These are phyloP conservation scores for Penicillium crustosum DNA, from an alignment of 2,329 filamentous ascomycete species.

Conservation along the genomic window DNA sequence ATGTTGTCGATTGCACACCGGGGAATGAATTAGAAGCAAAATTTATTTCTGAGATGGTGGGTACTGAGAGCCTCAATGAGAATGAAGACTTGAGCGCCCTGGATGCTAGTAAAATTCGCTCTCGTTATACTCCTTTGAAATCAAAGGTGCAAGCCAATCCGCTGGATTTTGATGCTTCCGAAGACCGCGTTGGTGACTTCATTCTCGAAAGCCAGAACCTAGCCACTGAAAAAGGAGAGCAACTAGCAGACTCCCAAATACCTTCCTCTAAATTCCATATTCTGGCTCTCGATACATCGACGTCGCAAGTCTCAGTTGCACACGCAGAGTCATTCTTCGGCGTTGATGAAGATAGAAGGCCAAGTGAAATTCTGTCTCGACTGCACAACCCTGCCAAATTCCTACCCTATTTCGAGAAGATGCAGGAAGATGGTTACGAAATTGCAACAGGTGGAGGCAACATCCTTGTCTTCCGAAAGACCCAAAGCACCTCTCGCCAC, in stretches of 20 bases:
- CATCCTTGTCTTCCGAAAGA: slow-evolving; percentile 42
- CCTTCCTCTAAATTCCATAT: slow-evolving; percentile 30
- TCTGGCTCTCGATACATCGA: slow-evolving; percentile 40
- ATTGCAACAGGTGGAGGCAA: slow-evolving; percentile 44
- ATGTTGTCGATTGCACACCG: slow-evolving; percentile 10
- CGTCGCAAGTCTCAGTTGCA: slow-evolving; percentile 31
- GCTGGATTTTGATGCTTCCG: slow-evolving; percentile 2
- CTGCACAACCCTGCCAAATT: slow-evolving; percentile 45
- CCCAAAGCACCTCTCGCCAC: background rate
- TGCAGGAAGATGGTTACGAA: slow-evolving; percentile 44
- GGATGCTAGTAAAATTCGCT: slow-evolving; percentile 14
- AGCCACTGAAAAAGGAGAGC: background rate
- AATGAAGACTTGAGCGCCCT: slow-evolving; percentile 4
- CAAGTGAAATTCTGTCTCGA: slow-evolving; percentile 38
- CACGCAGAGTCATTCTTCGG: slow-evolving; percentile 36
- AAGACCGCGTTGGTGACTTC: slow-evolving; percentile 14
- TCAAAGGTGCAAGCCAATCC: background rate
- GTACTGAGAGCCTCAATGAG: background rate
- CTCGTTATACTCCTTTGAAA: slow-evolving; percentile 5
- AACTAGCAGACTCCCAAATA: slow-evolving; percentile 2
- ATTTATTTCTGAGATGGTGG: slow-evolving; percentile 5
- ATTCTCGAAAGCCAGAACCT: slow-evolving; percentile 2
- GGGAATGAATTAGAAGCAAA: slow-evolving; percentile 16
- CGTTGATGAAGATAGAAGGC: slow-evolving; percentile 24
- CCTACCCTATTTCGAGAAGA: slow-evolving; percentile 39